Conservation (phyloP, 2,329 filamentous ascomycete species). For the Leptosphaerulina australis region DNA sequence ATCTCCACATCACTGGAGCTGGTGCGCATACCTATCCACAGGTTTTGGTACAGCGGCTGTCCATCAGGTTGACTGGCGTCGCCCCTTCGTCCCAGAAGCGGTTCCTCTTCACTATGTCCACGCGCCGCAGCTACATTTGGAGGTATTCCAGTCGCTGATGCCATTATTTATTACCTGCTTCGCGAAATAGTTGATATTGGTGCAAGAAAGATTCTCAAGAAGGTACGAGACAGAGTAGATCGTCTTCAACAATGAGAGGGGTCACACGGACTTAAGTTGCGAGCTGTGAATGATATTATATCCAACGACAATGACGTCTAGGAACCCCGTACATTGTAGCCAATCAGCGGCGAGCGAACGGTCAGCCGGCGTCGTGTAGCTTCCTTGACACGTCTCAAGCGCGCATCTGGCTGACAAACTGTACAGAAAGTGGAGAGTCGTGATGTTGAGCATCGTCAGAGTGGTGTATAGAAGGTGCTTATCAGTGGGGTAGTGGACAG, state of each 20-base stretch:
- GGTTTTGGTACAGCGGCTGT: conserved; percentile 70
- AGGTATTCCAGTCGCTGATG: conserved; percentile 71
- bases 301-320: conserved; percentile 26
- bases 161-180: conserved; percentile 57
- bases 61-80: conserved; percentile 73
- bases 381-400: conserved; percentile 6
- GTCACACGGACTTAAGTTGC: conserved; percentile 21
- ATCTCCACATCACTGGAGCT: not conserved
- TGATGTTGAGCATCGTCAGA: conserved; percentile 11
- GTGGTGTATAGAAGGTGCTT: not conserved
- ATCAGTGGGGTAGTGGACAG: not conserved
- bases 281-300: conserved; percentile 18
- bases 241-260: conserved; percentile 5
- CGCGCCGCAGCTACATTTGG: conserved; percentile 49
- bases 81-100: conserved; percentile 72
- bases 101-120: conserved; percentile 63
- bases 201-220: not conserved
- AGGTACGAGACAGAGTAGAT: conserved; percentile 1
- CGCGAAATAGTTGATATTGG: not conserved
- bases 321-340: conserved; percentile 19
- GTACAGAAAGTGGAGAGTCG: not conserved
- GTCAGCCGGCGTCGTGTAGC: conserved; percentile 11
- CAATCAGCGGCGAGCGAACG: conserved; percentile 22
- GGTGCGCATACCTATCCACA: conserved; percentile 69
- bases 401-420: conserved; percentile 10